These are phyloP conservation scores for Viridothelium virens DNA, from an alignment of 495 filamentous ascomycete species.

Conservation along the genomic window DNA sequence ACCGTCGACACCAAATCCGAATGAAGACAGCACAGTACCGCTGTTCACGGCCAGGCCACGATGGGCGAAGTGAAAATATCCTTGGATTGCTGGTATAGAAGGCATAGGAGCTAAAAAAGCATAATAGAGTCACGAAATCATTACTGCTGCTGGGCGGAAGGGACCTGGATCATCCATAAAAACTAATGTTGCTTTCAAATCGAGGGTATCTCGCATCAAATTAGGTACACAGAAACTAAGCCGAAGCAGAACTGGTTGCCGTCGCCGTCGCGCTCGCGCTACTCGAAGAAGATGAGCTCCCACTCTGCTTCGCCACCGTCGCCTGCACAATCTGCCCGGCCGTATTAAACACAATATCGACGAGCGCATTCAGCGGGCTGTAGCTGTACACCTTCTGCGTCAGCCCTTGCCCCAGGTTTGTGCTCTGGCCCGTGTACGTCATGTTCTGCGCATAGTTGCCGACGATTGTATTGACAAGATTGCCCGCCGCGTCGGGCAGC, in stretches of 20 bases:
- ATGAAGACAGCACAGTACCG: neutral
- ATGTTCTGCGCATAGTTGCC: slow-evolving; percentile 50
- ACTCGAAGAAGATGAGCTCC: slow-evolving; percentile 15
- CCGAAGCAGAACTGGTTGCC: neutral
- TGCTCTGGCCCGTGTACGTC: slow-evolving; percentile 44
- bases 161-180: neutral
- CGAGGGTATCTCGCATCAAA: slow-evolving; percentile 6
- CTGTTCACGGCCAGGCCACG: neutral
- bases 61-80: neutral
- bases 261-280: slow-evolving; percentile 12
- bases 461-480: slow-evolving; percentile 42
- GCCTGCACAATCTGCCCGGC: slow-evolving; percentile 51
- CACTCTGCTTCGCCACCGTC: slow-evolving; percentile 36
- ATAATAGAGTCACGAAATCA: no score
- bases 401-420: slow-evolving; percentile 42
- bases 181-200: neutral
- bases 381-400: slow-evolving; percentile 50
- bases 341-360: slow-evolving; percentile 50
- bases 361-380: slow-evolving; percentile 45
- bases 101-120: no score
- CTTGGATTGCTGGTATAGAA: no score
- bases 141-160: neutral
- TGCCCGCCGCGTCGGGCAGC: slow-evolving; percentile 38
- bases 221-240: slow-evolving; percentile 11
- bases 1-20: neutral